A percentile compares a stretch with the other conserved stretches of the same genome.
Conservation (phyloP, 192 early-diverging fungal genomes). For the Coemansia sp. region DNA sequence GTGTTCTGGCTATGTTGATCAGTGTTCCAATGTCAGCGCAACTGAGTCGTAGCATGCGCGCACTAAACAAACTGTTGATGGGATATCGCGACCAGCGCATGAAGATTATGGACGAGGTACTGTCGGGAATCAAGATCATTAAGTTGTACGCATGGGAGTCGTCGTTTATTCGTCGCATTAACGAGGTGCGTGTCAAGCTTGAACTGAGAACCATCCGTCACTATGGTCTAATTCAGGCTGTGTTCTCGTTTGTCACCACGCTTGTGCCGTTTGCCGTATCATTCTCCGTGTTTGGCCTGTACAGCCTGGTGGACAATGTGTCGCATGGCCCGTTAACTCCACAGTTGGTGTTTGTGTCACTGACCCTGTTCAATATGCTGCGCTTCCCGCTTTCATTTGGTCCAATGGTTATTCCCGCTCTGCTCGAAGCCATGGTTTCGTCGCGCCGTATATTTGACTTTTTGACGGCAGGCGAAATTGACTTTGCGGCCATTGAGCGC, state of each 20-base stretch:
- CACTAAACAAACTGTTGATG: conserved; percentile 10
- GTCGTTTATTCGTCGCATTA: conserved; percentile 54
- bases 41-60: conserved; percentile 30
- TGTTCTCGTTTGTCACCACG: conserved; percentile 78
- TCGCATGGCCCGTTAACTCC: conserved; percentile 58
- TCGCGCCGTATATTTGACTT: conserved; percentile 75
- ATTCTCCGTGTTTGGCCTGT: conserved; percentile 77
- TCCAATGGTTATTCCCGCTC: conserved; percentile 69
- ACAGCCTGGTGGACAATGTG: conserved; percentile 60
- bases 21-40: conserved; percentile 48
- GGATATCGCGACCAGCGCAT: conserved; percentile 53
- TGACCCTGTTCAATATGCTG: conserved; percentile 88
- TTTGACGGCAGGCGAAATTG: conserved; percentile 70
- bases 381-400: conserved; percentile 80
- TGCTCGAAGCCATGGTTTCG: conserved; percentile 77
- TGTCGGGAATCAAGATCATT: conserved; percentile 57
- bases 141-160: conserved; percentile 67
- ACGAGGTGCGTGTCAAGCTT: conserved; percentile 63
- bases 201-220: conserved; percentile 76
- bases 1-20: conserved; percentile 6
- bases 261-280: conserved; percentile 66
- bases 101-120: conserved; percentile 55
- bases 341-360: conserved; percentile 77
- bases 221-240: conserved; percentile 64
- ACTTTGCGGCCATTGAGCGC: conserved; percentile 59